These are phyloP conservation scores for Anisodus acutangulus DNA, from an alignment of 257 asterid genomes.

Conservation along the genomic window DNA sequence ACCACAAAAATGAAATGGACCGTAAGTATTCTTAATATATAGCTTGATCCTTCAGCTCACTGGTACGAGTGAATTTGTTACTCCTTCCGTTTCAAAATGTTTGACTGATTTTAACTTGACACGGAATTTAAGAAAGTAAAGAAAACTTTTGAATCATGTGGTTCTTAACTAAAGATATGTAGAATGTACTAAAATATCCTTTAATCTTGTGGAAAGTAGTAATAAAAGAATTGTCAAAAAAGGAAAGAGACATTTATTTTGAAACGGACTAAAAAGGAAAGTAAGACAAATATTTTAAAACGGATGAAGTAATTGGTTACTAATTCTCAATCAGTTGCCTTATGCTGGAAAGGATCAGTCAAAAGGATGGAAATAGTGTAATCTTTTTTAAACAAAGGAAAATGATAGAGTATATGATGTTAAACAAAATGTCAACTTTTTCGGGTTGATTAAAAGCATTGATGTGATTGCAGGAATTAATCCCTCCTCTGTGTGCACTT, in stretches of 20 bases:
- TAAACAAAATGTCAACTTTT: constrained; percentile 28
- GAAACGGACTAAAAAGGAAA: no score
- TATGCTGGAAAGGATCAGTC: constrained; percentile 28
- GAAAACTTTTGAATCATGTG: no score
- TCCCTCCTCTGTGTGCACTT: constrained; percentile 18
- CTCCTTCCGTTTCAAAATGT: no score
- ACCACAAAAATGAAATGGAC: neutral
- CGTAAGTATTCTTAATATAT: neutral
- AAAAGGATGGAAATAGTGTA: neutral
- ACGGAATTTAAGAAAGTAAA: no score
- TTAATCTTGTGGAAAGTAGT: no score
- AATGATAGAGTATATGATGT: constrained; percentile 25
- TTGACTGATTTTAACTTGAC: no score
- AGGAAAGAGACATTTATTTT: no score
- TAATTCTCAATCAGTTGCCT: neutral
- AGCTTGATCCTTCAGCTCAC: neutral
- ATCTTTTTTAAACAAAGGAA: neutral
- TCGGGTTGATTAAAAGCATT: constrained; percentile 6
- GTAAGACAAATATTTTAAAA: no score
- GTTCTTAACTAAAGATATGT: no score
- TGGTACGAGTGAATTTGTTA: neutral
- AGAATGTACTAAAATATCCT: no score
- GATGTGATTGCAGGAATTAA: constrained; percentile 36
- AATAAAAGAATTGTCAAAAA: no score
- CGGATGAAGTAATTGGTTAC: neutral